Evolutionary conservation across 2,329 filamentous ascomycete genomes (phyloP).

Genomic region (Dactylonectria macrodidyma): DNA sequence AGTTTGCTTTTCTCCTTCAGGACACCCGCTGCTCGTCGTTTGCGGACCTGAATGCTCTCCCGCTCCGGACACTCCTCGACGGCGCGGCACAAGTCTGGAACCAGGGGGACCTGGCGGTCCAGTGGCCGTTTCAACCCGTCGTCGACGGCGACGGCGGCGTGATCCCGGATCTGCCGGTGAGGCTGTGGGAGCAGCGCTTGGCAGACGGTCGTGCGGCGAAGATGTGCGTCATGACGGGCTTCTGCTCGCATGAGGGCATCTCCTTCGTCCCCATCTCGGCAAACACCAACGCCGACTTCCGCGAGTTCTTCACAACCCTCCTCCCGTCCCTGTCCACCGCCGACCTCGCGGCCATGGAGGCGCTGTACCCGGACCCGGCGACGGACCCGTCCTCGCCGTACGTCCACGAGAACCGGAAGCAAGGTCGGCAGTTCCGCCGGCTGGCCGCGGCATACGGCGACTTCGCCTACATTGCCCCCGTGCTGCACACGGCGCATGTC

Average conservation of each 20-base stretch:
- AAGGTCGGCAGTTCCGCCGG: conserved; percentile 70
- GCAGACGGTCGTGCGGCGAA: conserved; percentile 13
- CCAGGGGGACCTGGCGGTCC: conserved; percentile 59
- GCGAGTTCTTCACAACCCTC: conserved; percentile 72
- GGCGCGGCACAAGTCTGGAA: conserved; percentile 63
- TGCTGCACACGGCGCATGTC: conserved; percentile 71
- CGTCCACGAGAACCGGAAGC: conserved; percentile 49
- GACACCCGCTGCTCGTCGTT: conserved; percentile 9
- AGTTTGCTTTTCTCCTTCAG: conserved; percentile 58
- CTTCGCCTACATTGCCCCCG: conserved; percentile 76
- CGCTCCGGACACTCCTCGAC: conserved; percentile 62
- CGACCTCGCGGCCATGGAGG: conserved; percentile 70
- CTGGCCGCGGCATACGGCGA: conserved; percentile 74
- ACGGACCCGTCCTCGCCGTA: conserved; percentile 58
- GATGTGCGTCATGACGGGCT: conserved; percentile 73
- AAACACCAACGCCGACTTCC: conserved; percentile 66
- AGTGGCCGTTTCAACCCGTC: conserved; percentile 79
- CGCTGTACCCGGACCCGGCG: conserved; percentile 74
- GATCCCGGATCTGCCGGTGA: conserved; percentile 59
- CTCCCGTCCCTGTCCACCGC: conserved; percentile 68
- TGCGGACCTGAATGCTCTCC: conserved; percentile 61
- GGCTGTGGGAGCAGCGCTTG: conserved; percentile 25
- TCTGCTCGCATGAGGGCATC: conserved; percentile 79
- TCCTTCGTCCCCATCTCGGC: conserved; percentile 71
- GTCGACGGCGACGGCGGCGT: conserved; percentile 62